Evolutionary conservation across 495 filamentous ascomycete genomes (phyloP), one percentile per base, ranked within the genome.

Genomic region (Neurospora hispaniola): DNA sequence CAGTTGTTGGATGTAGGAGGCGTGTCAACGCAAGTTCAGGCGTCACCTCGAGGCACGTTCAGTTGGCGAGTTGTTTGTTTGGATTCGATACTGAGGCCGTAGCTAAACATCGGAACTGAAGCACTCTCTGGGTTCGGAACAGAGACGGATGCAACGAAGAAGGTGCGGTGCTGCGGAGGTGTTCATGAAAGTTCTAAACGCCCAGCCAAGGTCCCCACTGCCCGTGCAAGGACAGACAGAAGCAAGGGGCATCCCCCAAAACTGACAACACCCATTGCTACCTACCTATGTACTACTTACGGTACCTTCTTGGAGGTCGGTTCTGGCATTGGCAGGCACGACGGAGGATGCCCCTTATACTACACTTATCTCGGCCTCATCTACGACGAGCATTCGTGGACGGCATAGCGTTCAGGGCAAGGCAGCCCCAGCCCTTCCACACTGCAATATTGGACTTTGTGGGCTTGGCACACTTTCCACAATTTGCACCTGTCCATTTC

Each of bases 41-140:
- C 78, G 77, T 78, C 27, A 31, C 27, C 27, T 3, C 78, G 79
- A 81, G 78, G 75, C 27, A 38, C 27, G 54, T 27, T 66, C 54
- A 66, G 54, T 66, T 66, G 54, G 27, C 35, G 27, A 62, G 27
- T 35, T 35, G 27, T 31, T 62, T 59, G 20, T 59, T 62, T 6
- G 31, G 14, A 4, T 62, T 14, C 54, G 27, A 27, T 7, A 62
- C 14, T 35, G 54, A 35, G 35, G 54, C 20, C 12, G 14, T 62
- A 14, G 54, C 54, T 62, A 35, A 62, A 18, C 27, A 14, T 35
- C 31, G 27, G 54, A n/a, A n/a, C n/a, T n/a, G n/a, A 62, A 31
- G 54, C 27, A 62, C 27, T 38, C 35, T 38, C 35, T 14, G 16
- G 27, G 16, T 62, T 31, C 12, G 54, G 54, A 38, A 4, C 35